phyloP scores from a whole-genome alignment of 2,329 filamentous ascomycete species.

The Dissoconium aciculare region DNA sequence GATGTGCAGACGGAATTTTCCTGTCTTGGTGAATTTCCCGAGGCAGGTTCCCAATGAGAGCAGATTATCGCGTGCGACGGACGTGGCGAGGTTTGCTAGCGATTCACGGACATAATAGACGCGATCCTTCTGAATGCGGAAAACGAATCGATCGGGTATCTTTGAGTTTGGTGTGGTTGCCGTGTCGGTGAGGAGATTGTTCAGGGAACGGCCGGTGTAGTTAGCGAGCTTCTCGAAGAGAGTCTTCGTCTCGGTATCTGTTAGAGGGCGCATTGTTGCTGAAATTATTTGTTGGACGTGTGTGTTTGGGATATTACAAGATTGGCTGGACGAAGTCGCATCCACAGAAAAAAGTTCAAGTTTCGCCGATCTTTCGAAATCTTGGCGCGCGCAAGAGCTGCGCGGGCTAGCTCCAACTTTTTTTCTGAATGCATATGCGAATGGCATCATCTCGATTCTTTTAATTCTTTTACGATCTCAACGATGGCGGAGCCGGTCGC shows the following conservation, averaged over 20 bases:
- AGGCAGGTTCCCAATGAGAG: slow-evolving; percentile 81
- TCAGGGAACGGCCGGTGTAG: slow-evolving; percentile 77
- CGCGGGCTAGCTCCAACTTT: too few relatives aligned
- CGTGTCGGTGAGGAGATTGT: slow-evolving; percentile 47
- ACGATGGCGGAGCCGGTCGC: slow-evolving; percentile 34
- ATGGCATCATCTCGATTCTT: slow-evolving; percentile 1
- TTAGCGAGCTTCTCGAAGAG: slow-evolving; percentile 87
- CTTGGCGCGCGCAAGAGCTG: too few relatives aligned
- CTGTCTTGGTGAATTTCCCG: slow-evolving; percentile 91
- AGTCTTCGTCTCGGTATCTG: slow-evolving; percentile 61
- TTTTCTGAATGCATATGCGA: too few relatives aligned
- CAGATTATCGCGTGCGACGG: slow-evolving; percentile 64
- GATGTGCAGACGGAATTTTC: slow-evolving; percentile 89
- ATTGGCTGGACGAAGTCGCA: too few relatives aligned
- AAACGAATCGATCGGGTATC: slow-evolving; percentile 57
- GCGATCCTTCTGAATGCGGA: slow-evolving; percentile 65
- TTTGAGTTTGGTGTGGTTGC: slow-evolving; percentile 38
- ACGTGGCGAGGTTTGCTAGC: slow-evolving; percentile 81
- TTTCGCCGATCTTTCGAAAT: too few relatives aligned
- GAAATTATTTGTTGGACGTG: slow-evolving; percentile 1
- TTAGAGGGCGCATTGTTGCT: slow-evolving; percentile 60
- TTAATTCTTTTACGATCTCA: background rate
- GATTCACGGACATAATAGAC: slow-evolving; percentile 88
- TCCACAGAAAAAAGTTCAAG: too few relatives aligned
- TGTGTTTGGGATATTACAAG: slow-evolving; percentile 1